Evolutionary conservation across 129 eudicot genomes (phyloP).

Genomic region (Rutidosis leptorrhynchoides): DNA sequence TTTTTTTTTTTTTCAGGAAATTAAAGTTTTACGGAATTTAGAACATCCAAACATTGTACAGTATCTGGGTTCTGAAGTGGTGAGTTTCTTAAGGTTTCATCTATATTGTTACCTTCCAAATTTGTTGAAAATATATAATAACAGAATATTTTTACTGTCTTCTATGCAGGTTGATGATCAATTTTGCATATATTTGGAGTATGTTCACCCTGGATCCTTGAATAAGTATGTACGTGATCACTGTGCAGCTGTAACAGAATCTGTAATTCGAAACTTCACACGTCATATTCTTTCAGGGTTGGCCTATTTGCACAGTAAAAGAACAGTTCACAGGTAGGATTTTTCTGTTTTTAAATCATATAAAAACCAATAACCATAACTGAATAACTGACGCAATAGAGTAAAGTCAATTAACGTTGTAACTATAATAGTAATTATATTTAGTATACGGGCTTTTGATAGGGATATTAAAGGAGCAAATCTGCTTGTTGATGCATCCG

Average conservation of each 20-base stretch:
- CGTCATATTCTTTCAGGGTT: conserved; percentile 86
- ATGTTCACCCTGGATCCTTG: conserved; percentile 82
- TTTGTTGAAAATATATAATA: neutral
- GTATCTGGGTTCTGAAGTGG: conserved; percentile 83
- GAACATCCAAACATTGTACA: conserved; percentile 88
- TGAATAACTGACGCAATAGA: neutral
- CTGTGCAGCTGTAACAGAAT: conserved; percentile 84
- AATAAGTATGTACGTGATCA: conserved; percentile 68
- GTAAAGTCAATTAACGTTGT: neutral
- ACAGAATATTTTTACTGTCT: conserved; percentile 4
- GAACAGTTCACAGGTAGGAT: conserved; percentile 81
- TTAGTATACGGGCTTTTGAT: conserved; percentile 14
- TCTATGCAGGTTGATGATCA: conserved; percentile 63
- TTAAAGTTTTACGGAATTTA: conserved; percentile 60
- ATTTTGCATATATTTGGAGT: conserved; percentile 91
- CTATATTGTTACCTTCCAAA: conserved; percentile 1
- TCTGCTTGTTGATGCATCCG: conserved; percentile 85
- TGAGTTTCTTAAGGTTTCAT: conserved; percentile 38
- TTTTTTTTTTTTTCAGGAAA: conserved; percentile 59
- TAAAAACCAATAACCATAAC: conserved; percentile 6
- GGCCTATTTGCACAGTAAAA: conserved; percentile 83
- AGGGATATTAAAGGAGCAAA: conserved; percentile 99
- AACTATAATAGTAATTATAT: neutral
- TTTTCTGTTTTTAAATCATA: neutral
- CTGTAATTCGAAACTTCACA: conserved; percentile 83